Evolutionary conservation across 75 land plant species (phyloP).

Genomic region (Larix kaempferi): DNA sequence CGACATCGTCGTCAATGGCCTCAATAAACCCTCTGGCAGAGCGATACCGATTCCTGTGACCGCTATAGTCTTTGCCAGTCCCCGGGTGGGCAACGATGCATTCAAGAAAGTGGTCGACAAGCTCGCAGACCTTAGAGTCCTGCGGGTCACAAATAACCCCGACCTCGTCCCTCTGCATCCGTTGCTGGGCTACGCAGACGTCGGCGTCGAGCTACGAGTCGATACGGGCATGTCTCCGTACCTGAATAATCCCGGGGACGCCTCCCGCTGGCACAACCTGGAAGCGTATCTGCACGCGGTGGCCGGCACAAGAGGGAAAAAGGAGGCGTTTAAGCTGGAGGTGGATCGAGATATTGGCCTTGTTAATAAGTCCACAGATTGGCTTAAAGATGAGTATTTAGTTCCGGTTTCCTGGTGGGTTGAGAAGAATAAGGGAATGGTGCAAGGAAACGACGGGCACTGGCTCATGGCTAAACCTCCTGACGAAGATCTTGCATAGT

Average conservation of each 20-base stretch:
- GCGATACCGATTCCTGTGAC: constrained; percentile 13
- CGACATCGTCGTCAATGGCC: constrained; percentile 23
- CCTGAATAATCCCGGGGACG: constrained; percentile 38
- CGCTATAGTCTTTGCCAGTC: constrained; percentile 23
- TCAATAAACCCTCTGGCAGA: background rate
- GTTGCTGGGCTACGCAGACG: constrained; percentile 43
- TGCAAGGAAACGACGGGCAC: constrained; percentile 43
- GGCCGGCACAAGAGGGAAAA: background rate
- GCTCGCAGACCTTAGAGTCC: constrained; percentile 14
- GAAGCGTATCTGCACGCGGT: constrained; percentile 3
- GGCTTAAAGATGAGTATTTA: constrained; percentile 36
- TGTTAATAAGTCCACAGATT: constrained; percentile 50
- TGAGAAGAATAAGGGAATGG: constrained; percentile 63
- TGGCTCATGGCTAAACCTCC: constrained; percentile 47
- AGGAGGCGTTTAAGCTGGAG: background rate
- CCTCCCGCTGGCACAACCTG: constrained; percentile 36
- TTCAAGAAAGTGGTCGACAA: constrained; percentile 22
- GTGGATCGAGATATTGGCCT: background rate
- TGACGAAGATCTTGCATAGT: background rate
- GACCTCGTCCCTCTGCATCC: constrained; percentile 67
- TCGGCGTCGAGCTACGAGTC: constrained; percentile 56
- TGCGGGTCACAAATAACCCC: constrained; percentile 38
- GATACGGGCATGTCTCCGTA: constrained; percentile 43
- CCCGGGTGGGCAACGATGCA: constrained; percentile 22
- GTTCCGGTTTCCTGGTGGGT: constrained; percentile 59